Percentiles rank a stretch among this genome's conserved stretches.
These are phyloP conservation scores for Penicillium flavigenum DNA, from an alignment of 495 filamentous ascomycete genomes.

Conservation along the genomic window DNA sequence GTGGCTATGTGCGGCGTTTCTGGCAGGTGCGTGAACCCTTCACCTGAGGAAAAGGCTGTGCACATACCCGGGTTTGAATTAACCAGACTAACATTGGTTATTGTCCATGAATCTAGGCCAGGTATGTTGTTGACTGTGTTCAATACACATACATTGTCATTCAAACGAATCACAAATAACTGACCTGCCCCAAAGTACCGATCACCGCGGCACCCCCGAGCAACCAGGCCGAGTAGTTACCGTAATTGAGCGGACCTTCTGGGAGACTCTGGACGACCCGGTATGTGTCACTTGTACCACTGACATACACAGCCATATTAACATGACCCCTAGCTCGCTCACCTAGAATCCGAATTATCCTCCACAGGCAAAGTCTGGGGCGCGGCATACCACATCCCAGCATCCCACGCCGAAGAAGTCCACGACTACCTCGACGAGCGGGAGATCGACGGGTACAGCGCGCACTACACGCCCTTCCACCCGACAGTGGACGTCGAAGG, in stretches of 20 bases:
- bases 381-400: conserved; percentile 83
- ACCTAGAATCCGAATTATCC: conserved; percentile 34
- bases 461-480: conserved; percentile 83
- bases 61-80: neutral
- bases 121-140: conserved; percentile 21
- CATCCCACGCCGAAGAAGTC: conserved; percentile 72
- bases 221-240: conserved; percentile 91
- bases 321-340: conserved; percentile 28
- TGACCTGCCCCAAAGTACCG: conserved; percentile 53
- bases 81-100: conserved; percentile 14
- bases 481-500: conserved; percentile 36
- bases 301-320: neutral
- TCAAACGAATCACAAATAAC: neutral
- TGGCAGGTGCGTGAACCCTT: conserved; percentile 68
- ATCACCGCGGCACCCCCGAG: conserved; percentile 89
- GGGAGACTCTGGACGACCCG: conserved; percentile 72
- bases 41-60: no score
- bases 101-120: conserved; percentile 29
- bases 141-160: neutral
- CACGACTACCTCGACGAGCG: conserved; percentile 90
- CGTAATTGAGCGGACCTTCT: conserved; percentile 77
- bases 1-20: conserved; percentile 91
- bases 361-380: conserved; percentile 77
- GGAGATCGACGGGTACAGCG: conserved; percentile 94
- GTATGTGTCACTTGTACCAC: conserved; percentile 19